Evolutionary conservation across 805 yeast genomes (phyloP), one percentile per base, ranked within the genome.

Genomic region (Candida ipomoeae): DNA sequence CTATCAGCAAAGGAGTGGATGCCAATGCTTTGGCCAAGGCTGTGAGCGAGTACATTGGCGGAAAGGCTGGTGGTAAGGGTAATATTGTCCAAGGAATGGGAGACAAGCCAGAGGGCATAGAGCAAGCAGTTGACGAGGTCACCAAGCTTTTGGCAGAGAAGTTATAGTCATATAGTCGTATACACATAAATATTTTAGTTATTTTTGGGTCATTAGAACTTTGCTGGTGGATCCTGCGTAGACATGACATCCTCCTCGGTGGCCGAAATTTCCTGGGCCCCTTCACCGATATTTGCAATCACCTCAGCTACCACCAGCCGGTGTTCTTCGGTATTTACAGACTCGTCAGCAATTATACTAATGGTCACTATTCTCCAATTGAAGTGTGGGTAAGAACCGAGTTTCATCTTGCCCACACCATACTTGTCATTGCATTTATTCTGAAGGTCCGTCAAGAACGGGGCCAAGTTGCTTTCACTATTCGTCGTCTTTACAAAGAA

Each of bases 11-110:
- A 64, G 90, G 90, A 58, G 76, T 89, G 18, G 79, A 85, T 56
- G 91, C 95, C 48, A 78, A 84, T 51, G 90, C 81, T 29, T 78
- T 90, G 58, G 95, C 95, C 32, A 70, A 77, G 48, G 72, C 79
- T 50, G 98, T 87, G 40, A 75, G 91, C 41, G 70, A 74, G 35
- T 74, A 77, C 61, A 82, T 94, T 60, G 99, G 99, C 57, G 99
- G 99, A 70, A 89, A 87, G 69, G 95, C 96, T 51, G 99, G 99
- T 73, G 99, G 99, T 69, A 94, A 89, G 73, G 98, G 97, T 56
- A 88, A 89, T 58, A 84, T 91, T 49, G 89, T 89, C 60, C 99
- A 94, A 75, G 99, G 99, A 71, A 87, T 89, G 84, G 99, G 99
- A 61, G 89, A 85, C 60, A 86, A 89, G 55, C 78, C 84, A 35